These are phyloP conservation scores for Chrysosphaeria jannelii DNA, from an alignment of 2,329 filamentous ascomycete genomes.

Conservation along the genomic window DNA sequence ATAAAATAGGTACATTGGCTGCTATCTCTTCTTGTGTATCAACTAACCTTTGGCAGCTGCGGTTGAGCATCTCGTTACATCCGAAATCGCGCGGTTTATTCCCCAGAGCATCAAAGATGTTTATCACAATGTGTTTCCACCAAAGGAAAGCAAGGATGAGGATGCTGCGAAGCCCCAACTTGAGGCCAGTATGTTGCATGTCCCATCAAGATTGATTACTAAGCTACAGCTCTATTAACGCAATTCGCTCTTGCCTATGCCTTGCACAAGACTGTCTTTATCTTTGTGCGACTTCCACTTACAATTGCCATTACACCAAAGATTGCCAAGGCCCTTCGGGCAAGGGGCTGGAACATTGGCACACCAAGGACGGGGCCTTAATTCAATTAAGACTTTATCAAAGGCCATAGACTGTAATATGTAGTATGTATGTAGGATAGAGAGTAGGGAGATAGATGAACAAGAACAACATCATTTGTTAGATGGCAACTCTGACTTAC, in stretches of 20 bases:
- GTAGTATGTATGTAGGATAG: too few relatives aligned
- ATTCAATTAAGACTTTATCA: too few relatives aligned
- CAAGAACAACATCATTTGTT: too few relatives aligned
- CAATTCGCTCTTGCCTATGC: slow-evolving; percentile 84
- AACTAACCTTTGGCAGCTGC: slow-evolving; percentile 12
- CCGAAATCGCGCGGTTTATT: slow-evolving; percentile 24
- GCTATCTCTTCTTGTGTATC: not conserved
- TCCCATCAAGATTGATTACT: not conserved
- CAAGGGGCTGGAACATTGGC: slow-evolving; percentile 88
- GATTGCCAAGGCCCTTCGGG: slow-evolving; percentile 62
- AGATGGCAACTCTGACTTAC: too few relatives aligned
- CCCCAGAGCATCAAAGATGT: slow-evolving; percentile 24
- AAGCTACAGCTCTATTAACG: slow-evolving; percentile 29
- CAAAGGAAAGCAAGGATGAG: too few relatives aligned
- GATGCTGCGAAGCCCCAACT: too few relatives aligned
- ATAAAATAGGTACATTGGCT: slow-evolving; percentile 34
- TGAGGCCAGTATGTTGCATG: slow-evolving; percentile 57
- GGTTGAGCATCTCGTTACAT: slow-evolving; percentile 36
- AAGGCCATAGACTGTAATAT: too few relatives aligned
- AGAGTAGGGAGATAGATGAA: too few relatives aligned
- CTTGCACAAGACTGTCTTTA: slow-evolving; percentile 93
- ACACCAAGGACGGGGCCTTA: too few relatives aligned
- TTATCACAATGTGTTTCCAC: too few relatives aligned
- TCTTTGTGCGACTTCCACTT: slow-evolving; percentile 79
- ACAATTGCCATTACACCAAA: slow-evolving; percentile 78